A percentile compares a stretch with the other conserved stretches of the same genome.
Conservation (phyloP, 108 stramenopile genomes). For the Nitzschia inconspicua region DNA sequence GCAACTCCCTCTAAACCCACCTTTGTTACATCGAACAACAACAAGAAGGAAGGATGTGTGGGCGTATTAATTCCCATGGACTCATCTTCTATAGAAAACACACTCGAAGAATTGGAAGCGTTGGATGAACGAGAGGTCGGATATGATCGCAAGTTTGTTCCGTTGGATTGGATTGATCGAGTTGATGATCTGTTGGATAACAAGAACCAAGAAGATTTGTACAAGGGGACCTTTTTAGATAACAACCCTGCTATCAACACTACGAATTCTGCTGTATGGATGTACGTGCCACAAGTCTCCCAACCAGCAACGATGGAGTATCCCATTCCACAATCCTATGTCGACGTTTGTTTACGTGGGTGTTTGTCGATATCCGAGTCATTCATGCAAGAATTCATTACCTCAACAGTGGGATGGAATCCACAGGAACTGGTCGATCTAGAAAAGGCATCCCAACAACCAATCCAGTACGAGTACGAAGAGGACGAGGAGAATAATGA, state of each 20-base stretch:
- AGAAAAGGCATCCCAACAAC: too few relatives aligned
- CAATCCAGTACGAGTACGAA: too few relatives aligned
- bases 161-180: conserved; percentile 27
- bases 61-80: conserved; percentile 66
- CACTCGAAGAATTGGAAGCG: conserved; percentile 7
- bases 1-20: too few relatives aligned
- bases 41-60: conserved; percentile 35
- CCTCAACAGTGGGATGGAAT: conserved; percentile 63
- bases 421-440: too few relatives aligned
- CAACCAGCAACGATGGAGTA: conserved; percentile 18
- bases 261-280: conserved; percentile 41
- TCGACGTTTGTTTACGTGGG: conserved; percentile 67
- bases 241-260: background rate
- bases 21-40: background rate
- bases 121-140: conserved; percentile 69
- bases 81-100: too few relatives aligned
- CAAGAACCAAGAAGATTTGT: too few relatives aligned
- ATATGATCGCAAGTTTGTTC: conserved; percentile 46
- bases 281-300: conserved; percentile 47
- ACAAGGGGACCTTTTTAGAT: too few relatives aligned
- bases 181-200: conserved; percentile 24
- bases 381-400: conserved; percentile 48
- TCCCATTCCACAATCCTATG: conserved; percentile 70
- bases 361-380: conserved; percentile 54
- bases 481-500: too few relatives aligned